Conservation (phyloP, 805 yeast genomes). For the Kodamaea nitidulidarum region DNA sequence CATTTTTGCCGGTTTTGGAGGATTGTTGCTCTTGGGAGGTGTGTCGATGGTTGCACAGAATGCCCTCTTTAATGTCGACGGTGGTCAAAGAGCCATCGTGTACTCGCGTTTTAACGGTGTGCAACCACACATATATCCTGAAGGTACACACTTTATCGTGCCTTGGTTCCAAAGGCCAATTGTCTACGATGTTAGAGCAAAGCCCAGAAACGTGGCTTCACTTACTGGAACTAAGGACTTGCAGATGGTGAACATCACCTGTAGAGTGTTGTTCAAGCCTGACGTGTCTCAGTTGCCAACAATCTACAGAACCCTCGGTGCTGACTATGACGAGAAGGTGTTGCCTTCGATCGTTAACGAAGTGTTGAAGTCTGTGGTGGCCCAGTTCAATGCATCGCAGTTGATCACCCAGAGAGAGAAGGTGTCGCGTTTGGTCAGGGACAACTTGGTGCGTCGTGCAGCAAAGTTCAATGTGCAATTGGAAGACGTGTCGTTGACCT, state of each 20-base stretch:
- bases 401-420: constrained; percentile 98
- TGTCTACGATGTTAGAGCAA: constrained; percentile 92
- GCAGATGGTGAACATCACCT: constrained; percentile 99
- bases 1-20: constrained; percentile 41
- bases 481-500: constrained; percentile 95
- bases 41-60: constrained; percentile 38
- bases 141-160: constrained; percentile 91
- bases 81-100: constrained; percentile 97
- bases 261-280: constrained; percentile 93
- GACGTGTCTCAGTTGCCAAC: constrained; percentile 71
- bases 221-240: constrained; percentile 97
- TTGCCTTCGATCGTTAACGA: constrained; percentile 98
- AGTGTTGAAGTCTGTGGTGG: constrained; percentile 93
- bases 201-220: constrained; percentile 93
- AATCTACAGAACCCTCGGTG: constrained; percentile 88
- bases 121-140: constrained; percentile 74
- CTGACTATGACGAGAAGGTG: constrained; percentile 94
- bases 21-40: constrained; percentile 38
- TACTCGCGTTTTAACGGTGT: constrained; percentile 87
- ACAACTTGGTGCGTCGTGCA: constrained; percentile 87
- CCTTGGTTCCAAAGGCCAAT: constrained; percentile 96
- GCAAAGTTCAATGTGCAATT: constrained; percentile 78
- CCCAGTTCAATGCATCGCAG: constrained; percentile 97
- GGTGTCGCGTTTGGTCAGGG: constrained; percentile 87
- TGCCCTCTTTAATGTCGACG: constrained; percentile 69